Percentiles rank a stretch among this genome's conserved stretches.
Evolutionary conservation across 805 yeast genomes (phyloP).

Genomic region (Cyberlindnera euphorbiiphila): DNA sequence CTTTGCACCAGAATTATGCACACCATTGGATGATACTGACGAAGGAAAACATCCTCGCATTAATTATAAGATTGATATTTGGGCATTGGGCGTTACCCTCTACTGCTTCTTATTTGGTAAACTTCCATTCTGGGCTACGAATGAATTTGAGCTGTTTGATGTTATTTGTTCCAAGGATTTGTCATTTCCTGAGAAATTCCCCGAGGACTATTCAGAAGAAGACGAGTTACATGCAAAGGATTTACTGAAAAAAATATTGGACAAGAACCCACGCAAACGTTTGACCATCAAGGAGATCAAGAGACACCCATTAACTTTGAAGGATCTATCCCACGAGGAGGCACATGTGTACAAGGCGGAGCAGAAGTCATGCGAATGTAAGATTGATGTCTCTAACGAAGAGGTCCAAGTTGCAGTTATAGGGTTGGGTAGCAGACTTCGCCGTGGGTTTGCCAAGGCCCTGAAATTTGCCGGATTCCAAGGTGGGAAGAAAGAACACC

Average conservation of each 20-base stretch:
- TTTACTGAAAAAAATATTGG: slow-evolving; percentile 55
- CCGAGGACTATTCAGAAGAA: slow-evolving; percentile 28
- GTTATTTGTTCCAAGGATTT: slow-evolving; percentile 66
- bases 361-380: slow-evolving; percentile 27
- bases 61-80: slow-evolving; percentile 85
- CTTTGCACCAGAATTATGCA: slow-evolving; percentile 90
- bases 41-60: slow-evolving; percentile 42
- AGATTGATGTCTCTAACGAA: slow-evolving; percentile 57
- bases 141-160: slow-evolving; percentile 81
- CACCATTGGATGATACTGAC: slow-evolving; percentile 36
- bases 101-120: slow-evolving; percentile 84
- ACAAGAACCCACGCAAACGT: slow-evolving; percentile 66
- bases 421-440: slow-evolving; percentile 71
- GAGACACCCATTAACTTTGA: slow-evolving; percentile 63
- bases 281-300: slow-evolving; percentile 70
- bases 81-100: slow-evolving; percentile 94
- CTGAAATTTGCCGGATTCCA: slow-evolving; percentile 25
- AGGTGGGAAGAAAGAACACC: neutral
- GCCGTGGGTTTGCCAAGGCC: slow-evolving; percentile 26
- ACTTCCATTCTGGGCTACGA: slow-evolving; percentile 84
- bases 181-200: slow-evolving; percentile 59
- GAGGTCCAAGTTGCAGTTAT: slow-evolving; percentile 76
- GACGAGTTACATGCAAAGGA: slow-evolving; percentile 48
- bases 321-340: slow-evolving; percentile 35
- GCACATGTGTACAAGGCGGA: slow-evolving; percentile 21